These are phyloP conservation scores for Fraxinus xanthoxyloides DNA, from an alignment of 305 asterid species.

Conservation along the genomic window DNA sequence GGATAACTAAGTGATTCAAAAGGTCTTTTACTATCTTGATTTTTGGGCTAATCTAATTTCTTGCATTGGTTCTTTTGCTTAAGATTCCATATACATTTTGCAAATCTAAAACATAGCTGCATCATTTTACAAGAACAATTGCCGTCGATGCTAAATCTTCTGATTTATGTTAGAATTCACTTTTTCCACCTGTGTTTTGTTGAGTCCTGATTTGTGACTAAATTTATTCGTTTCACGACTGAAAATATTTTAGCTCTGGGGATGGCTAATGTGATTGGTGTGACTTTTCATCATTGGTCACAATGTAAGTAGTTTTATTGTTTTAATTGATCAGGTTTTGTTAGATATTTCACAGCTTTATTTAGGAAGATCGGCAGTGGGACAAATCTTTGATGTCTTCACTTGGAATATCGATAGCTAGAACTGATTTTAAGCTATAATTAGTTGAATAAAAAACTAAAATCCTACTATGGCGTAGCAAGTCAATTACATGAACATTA, in stretches of 20 bases:
- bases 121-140: too few relatives aligned
- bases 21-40: too few relatives aligned
- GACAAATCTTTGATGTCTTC: neutral
- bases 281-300: conserved; percentile 59
- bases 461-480: neutral
- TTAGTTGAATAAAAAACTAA: neutral
- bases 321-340: neutral
- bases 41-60: neutral
- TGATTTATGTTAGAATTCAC: too few relatives aligned
- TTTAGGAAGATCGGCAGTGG: neutral
- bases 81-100: too few relatives aligned
- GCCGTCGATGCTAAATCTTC: neutral
- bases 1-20: neutral
- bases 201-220: too few relatives aligned
- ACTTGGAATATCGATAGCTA: neutral
- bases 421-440: neutral
- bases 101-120: too few relatives aligned
- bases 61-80: neutral
- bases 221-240: conserved; percentile 1
- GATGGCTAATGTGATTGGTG: conserved; percentile 81
- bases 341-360: neutral
- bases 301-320: conserved; percentile 53
- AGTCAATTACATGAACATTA: neutral
- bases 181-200: too few relatives aligned
- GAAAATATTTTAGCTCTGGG: conserved; percentile 64